Base-by-base conservation (phyloP, 176 grass and related monocot species). In the Oryza glumipatula region DNA sequence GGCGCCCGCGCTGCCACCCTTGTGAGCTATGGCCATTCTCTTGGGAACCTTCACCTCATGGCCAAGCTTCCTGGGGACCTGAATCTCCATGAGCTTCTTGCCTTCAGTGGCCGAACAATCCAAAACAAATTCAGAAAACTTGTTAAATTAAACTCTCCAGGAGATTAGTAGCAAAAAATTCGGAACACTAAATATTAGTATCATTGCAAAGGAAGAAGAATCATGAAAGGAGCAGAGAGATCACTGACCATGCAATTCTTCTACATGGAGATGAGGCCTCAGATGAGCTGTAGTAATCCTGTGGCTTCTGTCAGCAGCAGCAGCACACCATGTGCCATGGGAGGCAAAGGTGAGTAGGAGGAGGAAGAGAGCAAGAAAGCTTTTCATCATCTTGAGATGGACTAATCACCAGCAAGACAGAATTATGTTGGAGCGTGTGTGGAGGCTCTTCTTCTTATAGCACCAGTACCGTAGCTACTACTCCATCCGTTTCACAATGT, bases 351-450 rank as follows among this genome's bases (percentile, higher is more conserved):
- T 15, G 51, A 89, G 52, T 72, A 85, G 19, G 54, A 82, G 19
- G 54, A 82, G 19, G 32, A 51, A 77, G 22, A 90, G 21, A 6
- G 67, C 45, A 45, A 86, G 45, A 65, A 82, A 19, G 15, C 12
- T 36, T 46, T 78, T 86, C 67, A n/a, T 67, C 83, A 90, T 90
- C 73, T 90, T 86, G 67, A 73, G 15, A 77, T 67, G 83, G 67
- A 82, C 58, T 47, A 56, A 33, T 9, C 39, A 41, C 39, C 44
- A 58, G 35, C 67, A 63, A 85, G 67, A 73, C 66, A 64, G 78
- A 66, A 35, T 47, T 63, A 46, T 36, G 70, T 41, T 61, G 70
- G 44, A 73, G 44, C 67, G 67, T 41, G 39, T 32, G 21, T 15
- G 21, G 66, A 86, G 83, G 28, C 83, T 82, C 32, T 24, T 82